Conservation (phyloP, 1,284 basidiomycete genomes). For the Ustilago curta region DNA sequence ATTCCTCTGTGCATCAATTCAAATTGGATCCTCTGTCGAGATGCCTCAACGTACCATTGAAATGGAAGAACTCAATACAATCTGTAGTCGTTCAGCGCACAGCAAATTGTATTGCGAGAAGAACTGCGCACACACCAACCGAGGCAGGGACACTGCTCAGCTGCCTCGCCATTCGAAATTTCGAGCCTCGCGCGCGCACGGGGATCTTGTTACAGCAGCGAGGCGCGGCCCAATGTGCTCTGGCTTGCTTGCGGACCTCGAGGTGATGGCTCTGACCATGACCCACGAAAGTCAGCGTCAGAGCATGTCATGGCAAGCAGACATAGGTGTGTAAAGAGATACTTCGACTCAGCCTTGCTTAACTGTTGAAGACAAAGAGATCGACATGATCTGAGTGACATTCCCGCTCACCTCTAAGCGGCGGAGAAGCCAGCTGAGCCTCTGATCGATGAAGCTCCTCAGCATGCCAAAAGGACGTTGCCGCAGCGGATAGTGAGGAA, state of each 20-base stretch:
- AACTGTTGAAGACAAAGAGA: no score
- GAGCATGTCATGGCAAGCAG: no score
- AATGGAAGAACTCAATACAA: conserved; percentile 4
- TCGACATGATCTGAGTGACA: no score
- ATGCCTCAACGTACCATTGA: neutral
- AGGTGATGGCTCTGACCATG: no score
- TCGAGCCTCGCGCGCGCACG: conserved; percentile 4
- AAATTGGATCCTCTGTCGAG: conserved; percentile 1
- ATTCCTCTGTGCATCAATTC: conserved; percentile 9
- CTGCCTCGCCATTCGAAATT: neutral
- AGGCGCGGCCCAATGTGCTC: neutral
- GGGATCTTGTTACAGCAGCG: neutral
- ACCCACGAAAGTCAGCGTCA: no score
- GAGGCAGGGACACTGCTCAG: neutral
- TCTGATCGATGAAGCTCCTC: neutral
- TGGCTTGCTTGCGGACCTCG: neutral
- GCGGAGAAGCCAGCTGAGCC: neutral
- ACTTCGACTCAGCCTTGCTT: no score
- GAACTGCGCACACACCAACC: conserved; percentile 35
- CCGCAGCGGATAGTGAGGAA: conserved; percentile 29
- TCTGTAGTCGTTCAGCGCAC: neutral
- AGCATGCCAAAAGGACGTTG: conserved; percentile 18
- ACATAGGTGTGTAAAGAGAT: no score
- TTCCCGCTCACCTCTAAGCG: no score
- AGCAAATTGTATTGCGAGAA: conserved; percentile 21